Evolutionary conservation across 1,139 yeast species (phyloP), one percentile per base, ranked within the genome.

Genomic region (Scheffersomyces stambukii): DNA sequence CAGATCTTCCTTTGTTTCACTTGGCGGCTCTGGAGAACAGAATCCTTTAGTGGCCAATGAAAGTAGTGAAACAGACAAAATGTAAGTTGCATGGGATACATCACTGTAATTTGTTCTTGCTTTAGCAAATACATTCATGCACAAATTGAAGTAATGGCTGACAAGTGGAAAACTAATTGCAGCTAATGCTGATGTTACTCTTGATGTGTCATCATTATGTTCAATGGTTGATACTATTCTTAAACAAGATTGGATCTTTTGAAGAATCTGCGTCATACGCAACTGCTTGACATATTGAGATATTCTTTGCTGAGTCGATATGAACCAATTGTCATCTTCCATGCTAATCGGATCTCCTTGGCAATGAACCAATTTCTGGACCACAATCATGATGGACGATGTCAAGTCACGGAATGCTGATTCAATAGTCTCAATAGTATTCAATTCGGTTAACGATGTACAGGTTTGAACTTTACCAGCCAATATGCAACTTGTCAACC

Each of bases 21-120:
- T 63, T 9, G 89, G 83, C 13, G 83, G 79, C 46, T 82, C 81
- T 16, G 98, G 98, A 3, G 94, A 75, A 50, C 99, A 93, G 70
- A 89, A 89, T 0, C 99, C 99, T 34, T 81, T 75, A n/a, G 75
- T 75, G 1, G 95, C 77, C 23, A 93, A 58, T 6, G 70, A 69
- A 37, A 70, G 61, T 23, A 91, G 64, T 8, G 77, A 50, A 4
- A 69, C 57, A n/a, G 81, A 49, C 30, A 89, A 58, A 21, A 74
- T 62, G 45, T 62, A 81, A 0, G 86, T 66, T 6, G 89, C 80
- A 41, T 75, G 75, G 6, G 84, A 66, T 9, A 75, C 59, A 21
- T 70, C 67, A 16, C 57, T 38, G 46, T 80, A 81, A 42, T 73
- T 70, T 1, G 40, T 41, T 35, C 69, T 62, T 8, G 64, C 46